Evolutionary conservation across 345 rosid species (phyloP).

Genomic region (Tarenaya hassleriana): DNA sequence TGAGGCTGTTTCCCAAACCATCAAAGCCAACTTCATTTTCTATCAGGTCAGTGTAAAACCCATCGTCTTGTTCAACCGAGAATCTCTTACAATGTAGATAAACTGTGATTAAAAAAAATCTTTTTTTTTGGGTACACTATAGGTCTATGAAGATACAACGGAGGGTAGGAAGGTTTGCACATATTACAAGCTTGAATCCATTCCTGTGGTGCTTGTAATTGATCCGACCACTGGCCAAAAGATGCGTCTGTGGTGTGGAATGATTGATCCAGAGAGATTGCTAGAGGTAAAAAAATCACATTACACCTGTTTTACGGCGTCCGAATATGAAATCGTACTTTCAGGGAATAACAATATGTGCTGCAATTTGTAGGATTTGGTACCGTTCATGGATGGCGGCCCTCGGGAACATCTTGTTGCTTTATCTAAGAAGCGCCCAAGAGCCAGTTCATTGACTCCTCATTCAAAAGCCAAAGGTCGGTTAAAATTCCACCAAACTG

Average conservation of each 20-base stretch:
- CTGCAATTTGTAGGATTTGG: slow-evolving; percentile 51
- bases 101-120: no score
- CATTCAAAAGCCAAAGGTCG: slow-evolving; percentile 60
- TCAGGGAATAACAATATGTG: background rate
- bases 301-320: background rate
- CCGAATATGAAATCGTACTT: background rate
- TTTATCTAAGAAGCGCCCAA: slow-evolving; percentile 77
- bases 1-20: slow-evolving; percentile 86
- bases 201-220: slow-evolving; percentile 69
- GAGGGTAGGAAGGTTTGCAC: slow-evolving; percentile 78
- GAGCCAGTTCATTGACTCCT: slow-evolving; percentile 58
- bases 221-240: slow-evolving; percentile 85
- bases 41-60: slow-evolving; percentile 67
- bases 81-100: no score
- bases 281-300: slow-evolving; percentile 46
- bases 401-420: slow-evolving; percentile 68
- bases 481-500: background rate
- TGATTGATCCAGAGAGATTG: slow-evolving; percentile 68
- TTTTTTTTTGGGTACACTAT: no score
- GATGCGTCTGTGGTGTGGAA: slow-evolving; percentile 67
- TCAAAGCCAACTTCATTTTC: slow-evolving; percentile 82
- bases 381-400: slow-evolving; percentile 88
- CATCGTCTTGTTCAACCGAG: background rate
- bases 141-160: slow-evolving; percentile 35
- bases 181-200: slow-evolving; percentile 53